These are phyloP conservation scores for Lignosus rhinocerotis DNA, from an alignment of 1,284 basidiomycete genomes.

Conservation along the genomic window DNA sequence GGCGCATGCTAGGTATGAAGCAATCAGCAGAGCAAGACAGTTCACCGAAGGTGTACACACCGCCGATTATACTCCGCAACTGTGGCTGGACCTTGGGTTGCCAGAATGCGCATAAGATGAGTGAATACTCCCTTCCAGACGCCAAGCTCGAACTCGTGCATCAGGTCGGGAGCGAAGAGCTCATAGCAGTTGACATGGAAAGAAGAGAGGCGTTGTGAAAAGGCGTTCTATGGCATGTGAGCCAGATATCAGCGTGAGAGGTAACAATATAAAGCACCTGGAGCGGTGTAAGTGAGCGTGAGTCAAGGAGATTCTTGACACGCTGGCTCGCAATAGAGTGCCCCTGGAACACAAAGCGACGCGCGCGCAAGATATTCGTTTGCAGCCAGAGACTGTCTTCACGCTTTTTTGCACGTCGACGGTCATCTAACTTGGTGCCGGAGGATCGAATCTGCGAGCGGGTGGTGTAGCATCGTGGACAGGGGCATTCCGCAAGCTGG, in stretches of 20 bases:
- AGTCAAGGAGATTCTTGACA: neutral
- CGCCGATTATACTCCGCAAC: conserved; percentile 23
- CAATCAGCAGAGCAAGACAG: neutral
- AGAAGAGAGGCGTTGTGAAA: conserved; percentile 40
- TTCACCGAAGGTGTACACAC: conserved; percentile 16
- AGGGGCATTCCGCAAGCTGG: conserved; percentile 23
- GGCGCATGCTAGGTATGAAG: conserved; percentile 10
- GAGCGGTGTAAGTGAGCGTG: neutral
- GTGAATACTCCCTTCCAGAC: conserved; percentile 29
- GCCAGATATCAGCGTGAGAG: neutral
- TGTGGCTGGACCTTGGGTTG: neutral
- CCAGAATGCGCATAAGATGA: conserved; percentile 29
- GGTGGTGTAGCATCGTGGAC: conserved; percentile 21
- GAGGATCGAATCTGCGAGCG: neutral
- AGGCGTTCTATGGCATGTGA: conserved; percentile 24
- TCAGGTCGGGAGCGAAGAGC: conserved; percentile 27
- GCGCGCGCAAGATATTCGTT: neutral
- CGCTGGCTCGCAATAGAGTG: neutral
- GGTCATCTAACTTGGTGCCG: neutral
- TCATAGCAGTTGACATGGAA: conserved; percentile 20
- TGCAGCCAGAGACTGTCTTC: neutral
- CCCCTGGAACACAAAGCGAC: neutral
- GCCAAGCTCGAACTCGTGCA: conserved; percentile 34
- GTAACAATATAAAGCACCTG: too few species aligned
- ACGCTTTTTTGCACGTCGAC: neutral